Evolutionary conservation across 2,329 filamentous ascomycete species (phyloP).

Genomic region (Lachnellula occidentalis): DNA sequence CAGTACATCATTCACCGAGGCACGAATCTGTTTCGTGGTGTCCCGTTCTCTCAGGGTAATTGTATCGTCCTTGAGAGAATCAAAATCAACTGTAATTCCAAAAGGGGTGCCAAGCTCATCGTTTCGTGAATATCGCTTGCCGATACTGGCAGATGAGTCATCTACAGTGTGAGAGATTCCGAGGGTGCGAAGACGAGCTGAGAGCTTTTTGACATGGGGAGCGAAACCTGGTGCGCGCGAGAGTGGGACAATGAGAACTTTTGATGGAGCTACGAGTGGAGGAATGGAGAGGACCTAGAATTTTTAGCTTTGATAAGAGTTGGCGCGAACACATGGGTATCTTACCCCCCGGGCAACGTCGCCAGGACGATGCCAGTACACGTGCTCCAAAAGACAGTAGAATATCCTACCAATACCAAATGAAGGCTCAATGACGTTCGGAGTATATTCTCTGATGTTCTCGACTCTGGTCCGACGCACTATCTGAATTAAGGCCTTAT

Average conservation of each 20-base stretch:
- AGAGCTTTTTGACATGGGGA: conserved; percentile 66
- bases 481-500: conserved; percentile 73
- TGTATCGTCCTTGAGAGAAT: conserved; percentile 81
- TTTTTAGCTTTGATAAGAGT: conserved; percentile 3
- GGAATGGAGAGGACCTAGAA: conserved; percentile 65
- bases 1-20: conserved; percentile 72
- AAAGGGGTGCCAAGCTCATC: conserved; percentile 94
- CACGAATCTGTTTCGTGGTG: conserved; percentile 83
- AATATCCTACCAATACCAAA: conserved; percentile 95
- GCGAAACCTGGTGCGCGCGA: conserved; percentile 76
- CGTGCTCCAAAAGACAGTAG: conserved; percentile 89
- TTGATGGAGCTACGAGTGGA: conserved; percentile 77
- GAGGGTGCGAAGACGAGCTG: conserved; percentile 66
- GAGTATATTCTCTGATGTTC: conserved; percentile 83
- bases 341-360: conserved; percentile 84
- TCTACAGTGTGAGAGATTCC: conserved; percentile 83
- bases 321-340: conserved; percentile 23
- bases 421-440: conserved; percentile 94
- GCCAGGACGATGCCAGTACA: conserved; percentile 80
- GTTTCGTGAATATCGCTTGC: conserved; percentile 90
- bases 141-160: conserved; percentile 85
- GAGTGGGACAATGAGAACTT: conserved; percentile 86
- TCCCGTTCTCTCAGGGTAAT: conserved; percentile 89
- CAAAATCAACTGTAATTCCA: conserved; percentile 92
- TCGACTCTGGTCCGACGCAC: conserved; percentile 79